These are phyloP conservation scores for Adenanthera pavonina DNA, from an alignment of 306 rosid genomes.

Conservation along the genomic window DNA sequence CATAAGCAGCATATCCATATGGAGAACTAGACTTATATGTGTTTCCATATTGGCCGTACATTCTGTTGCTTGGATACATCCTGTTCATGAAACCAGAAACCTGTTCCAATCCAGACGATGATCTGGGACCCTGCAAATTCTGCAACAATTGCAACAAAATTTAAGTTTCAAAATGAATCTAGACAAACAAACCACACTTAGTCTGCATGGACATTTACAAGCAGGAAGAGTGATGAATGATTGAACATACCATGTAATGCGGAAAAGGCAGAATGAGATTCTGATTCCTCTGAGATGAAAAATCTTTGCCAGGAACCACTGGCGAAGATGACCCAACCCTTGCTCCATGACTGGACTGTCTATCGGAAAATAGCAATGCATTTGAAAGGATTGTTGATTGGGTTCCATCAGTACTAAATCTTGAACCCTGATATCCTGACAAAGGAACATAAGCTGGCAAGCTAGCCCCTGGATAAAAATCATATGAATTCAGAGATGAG, in stretches of 20 bases:
- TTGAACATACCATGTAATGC: conserved; percentile 43
- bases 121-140: conserved; percentile 44
- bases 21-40: conserved; percentile 41
- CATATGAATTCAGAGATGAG: conserved; percentile 38
- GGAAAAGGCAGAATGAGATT: conserved; percentile 42
- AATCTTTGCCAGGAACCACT: conserved; percentile 36
- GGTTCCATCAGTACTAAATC: conserved; percentile 32
- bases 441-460: conserved; percentile 40
- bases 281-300: conserved; percentile 42
- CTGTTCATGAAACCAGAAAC: conserved; percentile 47
- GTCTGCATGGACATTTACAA: neutral
- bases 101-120: conserved; percentile 45
- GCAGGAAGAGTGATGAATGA: neutral
- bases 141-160: conserved; percentile 24
- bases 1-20: conserved; percentile 51
- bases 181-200: conserved; percentile 8
- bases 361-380: conserved; percentile 35
- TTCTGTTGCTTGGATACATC: conserved; percentile 43
- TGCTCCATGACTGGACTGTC: conserved; percentile 42
- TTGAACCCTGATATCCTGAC: conserved; percentile 49
- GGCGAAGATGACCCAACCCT: conserved; percentile 46
- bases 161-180: conserved; percentile 7
- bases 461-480: conserved; percentile 46
- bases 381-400: conserved; percentile 37
- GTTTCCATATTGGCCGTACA: conserved; percentile 50